Percentiles rank a stretch among this genome's conserved stretches.
Evolutionary conservation across 2,329 filamentous ascomycete genomes (phyloP).

Genomic region (Meredithiella fracta): DNA sequence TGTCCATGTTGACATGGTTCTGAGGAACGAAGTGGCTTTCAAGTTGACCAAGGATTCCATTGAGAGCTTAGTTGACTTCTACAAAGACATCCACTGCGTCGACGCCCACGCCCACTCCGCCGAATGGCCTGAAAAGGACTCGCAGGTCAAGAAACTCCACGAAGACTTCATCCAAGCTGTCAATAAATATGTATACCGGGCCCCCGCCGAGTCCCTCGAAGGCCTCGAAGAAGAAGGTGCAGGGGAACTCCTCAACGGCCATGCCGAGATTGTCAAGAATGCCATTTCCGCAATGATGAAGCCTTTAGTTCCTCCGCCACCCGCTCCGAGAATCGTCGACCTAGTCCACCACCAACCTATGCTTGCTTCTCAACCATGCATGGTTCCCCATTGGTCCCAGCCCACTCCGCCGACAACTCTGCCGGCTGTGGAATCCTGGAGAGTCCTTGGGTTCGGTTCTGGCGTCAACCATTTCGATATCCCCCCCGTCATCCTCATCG

Average conservation of each 20-base stretch:
- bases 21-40: conserved; percentile 92
- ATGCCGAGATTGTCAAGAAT: conserved; percentile 84
- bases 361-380: conserved; percentile 35
- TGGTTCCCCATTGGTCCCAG: conserved; percentile 24
- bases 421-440: conserved; percentile 71
- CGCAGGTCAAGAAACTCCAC: conserved; percentile 91
- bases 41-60: conserved; percentile 94
- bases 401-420: conserved; percentile 46
- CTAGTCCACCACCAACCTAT: conserved; percentile 77
- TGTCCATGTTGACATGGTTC: conserved; percentile 97
- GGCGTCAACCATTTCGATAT: conserved; percentile 45
- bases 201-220: conserved; percentile 75
- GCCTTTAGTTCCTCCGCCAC: conserved; percentile 55
- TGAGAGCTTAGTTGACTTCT: conserved; percentile 81
- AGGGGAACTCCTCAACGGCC: conserved; percentile 79
- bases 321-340: conserved; percentile 25
- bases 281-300: conserved; percentile 74
- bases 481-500: conserved; percentile 1
- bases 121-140: conserved; percentile 92
- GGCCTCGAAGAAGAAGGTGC: conserved; percentile 92
- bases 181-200: conserved; percentile 94
- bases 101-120: conserved; percentile 80
- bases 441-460: conserved; percentile 75
- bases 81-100: conserved; percentile 87
- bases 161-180: conserved; percentile 91